Evolutionary conservation across 2,329 filamentous ascomycete genomes (phyloP).

Genomic region (Curvularia sp.): DNA sequence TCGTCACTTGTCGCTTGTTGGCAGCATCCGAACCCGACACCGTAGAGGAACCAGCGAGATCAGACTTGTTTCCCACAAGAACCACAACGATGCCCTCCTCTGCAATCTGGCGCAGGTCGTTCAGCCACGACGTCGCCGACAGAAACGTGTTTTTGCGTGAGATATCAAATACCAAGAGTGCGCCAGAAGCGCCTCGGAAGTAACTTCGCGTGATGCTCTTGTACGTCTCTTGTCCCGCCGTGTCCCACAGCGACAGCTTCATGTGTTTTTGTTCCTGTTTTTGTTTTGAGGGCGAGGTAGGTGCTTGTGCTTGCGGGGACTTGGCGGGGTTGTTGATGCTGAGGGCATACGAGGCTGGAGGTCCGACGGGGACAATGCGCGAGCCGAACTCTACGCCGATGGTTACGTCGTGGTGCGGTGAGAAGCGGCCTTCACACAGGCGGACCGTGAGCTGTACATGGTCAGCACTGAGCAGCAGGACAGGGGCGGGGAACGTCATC

Average conservation of each 20-base stretch:
- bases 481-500: background rate
- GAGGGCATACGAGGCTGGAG: conserved; percentile 71
- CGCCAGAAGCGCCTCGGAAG: conserved; percentile 80
- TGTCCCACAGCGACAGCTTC: conserved; percentile 96
- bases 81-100: conserved; percentile 95
- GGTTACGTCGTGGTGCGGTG: conserved; percentile 92
- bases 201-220: conserved; percentile 95
- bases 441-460: conserved; percentile 77
- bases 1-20: conserved; percentile 79
- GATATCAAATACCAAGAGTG: conserved; percentile 93
- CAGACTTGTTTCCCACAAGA: conserved; percentile 93
- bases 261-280: conserved; percentile 71
- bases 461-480: conserved; percentile 19
- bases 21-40: conserved; percentile 49
- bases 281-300: conserved; percentile 37
- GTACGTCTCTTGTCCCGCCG: conserved; percentile 95
- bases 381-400: conserved; percentile 97
- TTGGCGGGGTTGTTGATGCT: conserved; percentile 59
- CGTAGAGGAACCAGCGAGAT: conserved; percentile 66
- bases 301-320: conserved; percentile 21
- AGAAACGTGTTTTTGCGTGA: conserved; percentile 83
- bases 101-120: conserved; percentile 91
- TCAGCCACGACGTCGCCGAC: conserved; percentile 90
- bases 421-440: conserved; percentile 95
- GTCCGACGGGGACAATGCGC: conserved; percentile 87